Percentiles rank a stretch among this genome's conserved stretches.
Evolutionary conservation across 2,329 filamentous ascomycete species (phyloP).

Genomic region (Neofusicoccum sp.): DNA sequence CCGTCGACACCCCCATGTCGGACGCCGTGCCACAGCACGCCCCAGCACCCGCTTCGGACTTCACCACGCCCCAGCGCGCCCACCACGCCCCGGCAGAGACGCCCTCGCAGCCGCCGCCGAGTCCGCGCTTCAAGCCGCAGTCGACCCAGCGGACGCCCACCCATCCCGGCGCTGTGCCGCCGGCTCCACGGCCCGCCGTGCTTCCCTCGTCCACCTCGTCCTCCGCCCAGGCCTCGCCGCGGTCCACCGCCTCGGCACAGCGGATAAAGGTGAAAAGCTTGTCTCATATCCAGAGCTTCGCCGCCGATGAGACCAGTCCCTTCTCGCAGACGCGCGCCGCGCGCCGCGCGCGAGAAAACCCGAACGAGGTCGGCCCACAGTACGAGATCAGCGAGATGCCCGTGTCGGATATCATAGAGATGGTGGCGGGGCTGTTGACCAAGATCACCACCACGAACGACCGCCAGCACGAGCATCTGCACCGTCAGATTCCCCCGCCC

Average conservation of each 20-base stretch:
- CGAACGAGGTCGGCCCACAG: conserved; percentile 58
- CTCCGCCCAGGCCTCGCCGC: conserved; percentile 33
- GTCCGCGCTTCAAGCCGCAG: conserved; percentile 38
- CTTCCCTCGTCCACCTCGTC: conserved; percentile 30
- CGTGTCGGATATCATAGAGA: conserved; percentile 95
- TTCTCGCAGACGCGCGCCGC: conserved; percentile 52
- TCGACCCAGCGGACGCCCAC: conserved; percentile 37
- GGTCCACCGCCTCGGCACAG: conserved; percentile 43
- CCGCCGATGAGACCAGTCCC: conserved; percentile 71
- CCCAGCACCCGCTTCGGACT: conserved; percentile 31
- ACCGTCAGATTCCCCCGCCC: conserved; percentile 68
- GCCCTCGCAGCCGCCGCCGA: conserved; percentile 33
- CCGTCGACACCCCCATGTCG: conserved; percentile 43
- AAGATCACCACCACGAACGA: conserved; percentile 99
- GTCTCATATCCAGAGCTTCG: conserved; percentile 87
- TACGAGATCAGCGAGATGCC: conserved; percentile 99
- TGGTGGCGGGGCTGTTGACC: conserved; percentile 94
- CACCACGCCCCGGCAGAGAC: conserved; percentile 22
- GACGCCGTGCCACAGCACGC: conserved; percentile 35
- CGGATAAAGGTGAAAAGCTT: conserved; percentile 84
- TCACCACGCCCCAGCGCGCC: conserved; percentile 25
- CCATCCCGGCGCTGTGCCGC: conserved; percentile 17
- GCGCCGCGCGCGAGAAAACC: conserved; percentile 46
- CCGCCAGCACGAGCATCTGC: conserved; percentile 85
- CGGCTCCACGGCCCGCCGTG: conserved; percentile 27